Percentiles rank a stretch among this genome's conserved stretches.
Conservation (phyloP, 805 yeast genomes). For the Starmerella geochares region DNA sequence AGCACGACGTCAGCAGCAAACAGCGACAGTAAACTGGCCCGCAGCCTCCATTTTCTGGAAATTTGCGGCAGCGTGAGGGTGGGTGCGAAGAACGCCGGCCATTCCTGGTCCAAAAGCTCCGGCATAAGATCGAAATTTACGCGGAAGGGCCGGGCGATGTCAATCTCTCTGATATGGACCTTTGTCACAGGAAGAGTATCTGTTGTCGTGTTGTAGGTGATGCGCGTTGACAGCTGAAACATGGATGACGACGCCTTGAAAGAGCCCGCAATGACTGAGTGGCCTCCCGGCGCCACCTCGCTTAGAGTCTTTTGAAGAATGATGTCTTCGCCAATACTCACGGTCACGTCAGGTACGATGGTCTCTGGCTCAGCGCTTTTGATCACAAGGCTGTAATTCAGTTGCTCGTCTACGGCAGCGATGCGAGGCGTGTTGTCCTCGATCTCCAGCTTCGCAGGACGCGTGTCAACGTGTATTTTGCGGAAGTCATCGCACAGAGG, state of each 20-base stretch:
- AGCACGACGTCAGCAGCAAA: constrained; percentile 15
- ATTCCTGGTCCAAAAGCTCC: constrained; percentile 27
- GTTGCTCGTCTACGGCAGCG: constrained; percentile 27
- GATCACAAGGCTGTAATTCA: constrained; percentile 19
- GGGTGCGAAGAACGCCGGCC: constrained; percentile 35
- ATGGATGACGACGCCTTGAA: constrained; percentile 12
- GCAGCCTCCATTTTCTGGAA: constrained; percentile 31
- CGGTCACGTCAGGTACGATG: constrained; percentile 19
- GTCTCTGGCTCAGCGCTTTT: constrained; percentile 27
- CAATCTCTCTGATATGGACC: constrained; percentile 24
- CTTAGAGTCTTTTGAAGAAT: background rate
- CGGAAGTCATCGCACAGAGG: constrained; percentile 6
- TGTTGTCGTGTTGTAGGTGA: constrained; percentile 21
- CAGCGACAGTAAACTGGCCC: constrained; percentile 27
- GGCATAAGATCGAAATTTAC: constrained; percentile 33
- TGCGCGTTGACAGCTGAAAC: constrained; percentile 15
- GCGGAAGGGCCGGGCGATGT: constrained; percentile 32
- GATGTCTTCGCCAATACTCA: background rate
- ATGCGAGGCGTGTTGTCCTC: constrained; percentile 17
- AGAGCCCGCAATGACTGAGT: constrained; percentile 1
- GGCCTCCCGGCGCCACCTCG: background rate
- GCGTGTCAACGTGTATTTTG: constrained; percentile 21
- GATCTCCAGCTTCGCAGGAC: constrained; percentile 28
- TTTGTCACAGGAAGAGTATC: constrained; percentile 28
- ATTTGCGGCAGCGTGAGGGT: constrained; percentile 27